Percentiles rank a stretch among this genome's conserved stretches.
Conservation (phyloP, 1,139 yeast genomes). For the Pichia sp. region DNA sequence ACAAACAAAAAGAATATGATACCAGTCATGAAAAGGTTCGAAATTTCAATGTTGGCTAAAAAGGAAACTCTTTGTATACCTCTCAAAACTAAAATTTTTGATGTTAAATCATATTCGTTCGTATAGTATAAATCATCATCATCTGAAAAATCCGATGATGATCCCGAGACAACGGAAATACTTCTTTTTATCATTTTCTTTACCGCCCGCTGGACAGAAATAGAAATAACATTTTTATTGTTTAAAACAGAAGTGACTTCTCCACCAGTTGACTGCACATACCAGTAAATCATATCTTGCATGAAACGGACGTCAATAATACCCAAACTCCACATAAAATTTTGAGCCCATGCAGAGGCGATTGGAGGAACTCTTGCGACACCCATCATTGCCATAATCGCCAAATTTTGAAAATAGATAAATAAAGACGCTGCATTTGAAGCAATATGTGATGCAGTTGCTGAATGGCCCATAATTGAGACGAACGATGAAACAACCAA, state of each 20-base stretch:
- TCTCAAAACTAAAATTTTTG: slow-evolving; percentile 71
- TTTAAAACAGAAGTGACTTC: slow-evolving; percentile 63
- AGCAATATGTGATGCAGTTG: slow-evolving; percentile 95
- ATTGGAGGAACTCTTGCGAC: slow-evolving; percentile 91
- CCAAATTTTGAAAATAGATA: slow-evolving; percentile 88
- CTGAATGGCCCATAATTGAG: slow-evolving; percentile 81
- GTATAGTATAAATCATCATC: slow-evolving; percentile 58
- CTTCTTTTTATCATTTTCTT: slow-evolving; percentile 30
- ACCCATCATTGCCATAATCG: slow-evolving; percentile 94
- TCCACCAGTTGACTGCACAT: slow-evolving; percentile 95
- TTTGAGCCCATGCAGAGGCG: slow-evolving; percentile 98
- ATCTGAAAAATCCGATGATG: slow-evolving; percentile 35
- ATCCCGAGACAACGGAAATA: slow-evolving; percentile 20
- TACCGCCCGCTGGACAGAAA: slow-evolving; percentile 54
- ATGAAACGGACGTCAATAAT: slow-evolving; percentile 72
- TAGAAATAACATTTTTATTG: slow-evolving; percentile 49
- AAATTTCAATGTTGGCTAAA: slow-evolving; percentile 75
- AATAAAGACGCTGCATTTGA: slow-evolving; percentile 89
- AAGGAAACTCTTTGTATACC: slow-evolving; percentile 92
- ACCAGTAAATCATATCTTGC: slow-evolving; percentile 88
- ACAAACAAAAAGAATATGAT: slow-evolving; percentile 75
- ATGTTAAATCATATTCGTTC: slow-evolving; percentile 52
- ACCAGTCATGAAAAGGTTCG: slow-evolving; percentile 81
- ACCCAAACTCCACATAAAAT: slow-evolving; percentile 95
- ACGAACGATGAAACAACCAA: slow-evolving; percentile 79